Evolutionary conservation across 73 alveolate genomes (phyloP), one percentile per base, ranked within the genome.

Genomic region (Blepharisma stoltei): DNA sequence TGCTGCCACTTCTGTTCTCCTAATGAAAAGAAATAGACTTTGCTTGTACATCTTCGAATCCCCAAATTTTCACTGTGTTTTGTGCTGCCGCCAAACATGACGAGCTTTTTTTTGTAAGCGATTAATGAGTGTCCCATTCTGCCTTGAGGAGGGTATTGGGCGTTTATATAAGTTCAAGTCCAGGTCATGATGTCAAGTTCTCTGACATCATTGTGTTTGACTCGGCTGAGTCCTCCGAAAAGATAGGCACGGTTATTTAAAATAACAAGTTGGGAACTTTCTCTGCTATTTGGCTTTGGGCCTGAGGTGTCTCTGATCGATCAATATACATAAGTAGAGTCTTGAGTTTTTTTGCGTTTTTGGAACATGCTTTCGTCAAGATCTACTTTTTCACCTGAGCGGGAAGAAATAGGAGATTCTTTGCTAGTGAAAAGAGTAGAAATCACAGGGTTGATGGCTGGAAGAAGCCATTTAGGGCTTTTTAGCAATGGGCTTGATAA

Each of bases 1-100:
- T 69, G 55, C n/a, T 46, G 55, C 65, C 79, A 69, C n/a, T 23
- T 44, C 60, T 69, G 11, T 37, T 69, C 20, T 0, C 20, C 60
- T 18, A 43, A 7, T 14, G 55, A 69, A 11, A 69, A 69, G 27
- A 9, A 44, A n/a, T 9, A 44, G 14, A 38, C 41, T 69, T 38
- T 69, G 23, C 65, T 69, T 44, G 65, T 14, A 5, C 73, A 60
- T 60, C 73, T 47, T 18, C 55, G 55, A 5, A 69, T 44, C 2
- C 79, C 65, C 4, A 69, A 53, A 43, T 44, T 44, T 44, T 38
- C 54, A 44, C 65, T 69, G 4, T 69, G 67, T 69, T 46, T n/a
- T 14, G 65, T 14, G 21, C 20, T n/a, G 71, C 79, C 79, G 2
- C 79, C 79, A 69, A 18, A 69, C 45, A 69, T 9, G 6, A 69